phyloP scores from a whole-genome alignment of 2,329 filamentous ascomycete genomes.

The Chaetomiaceae sp. region DNA sequence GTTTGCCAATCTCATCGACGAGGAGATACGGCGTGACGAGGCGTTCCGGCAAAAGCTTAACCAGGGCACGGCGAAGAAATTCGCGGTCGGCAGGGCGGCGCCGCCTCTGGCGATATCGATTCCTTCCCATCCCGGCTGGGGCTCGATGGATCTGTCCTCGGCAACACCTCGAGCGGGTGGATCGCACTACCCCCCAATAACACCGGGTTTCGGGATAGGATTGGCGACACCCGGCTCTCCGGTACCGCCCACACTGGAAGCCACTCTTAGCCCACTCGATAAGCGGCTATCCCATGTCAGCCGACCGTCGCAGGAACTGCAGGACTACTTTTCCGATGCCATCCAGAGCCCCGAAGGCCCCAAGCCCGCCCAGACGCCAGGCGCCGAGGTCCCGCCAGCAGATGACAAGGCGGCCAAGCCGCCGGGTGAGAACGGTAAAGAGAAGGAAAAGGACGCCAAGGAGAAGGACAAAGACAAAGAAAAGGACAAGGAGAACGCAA shows the following conservation, averaged over 20 bases:
- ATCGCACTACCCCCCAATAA: slow-evolving; percentile 54
- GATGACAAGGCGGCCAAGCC: slow-evolving; percentile 33
- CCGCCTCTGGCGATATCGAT: slow-evolving; percentile 56
- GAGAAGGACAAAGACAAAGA: slow-evolving; percentile 43
- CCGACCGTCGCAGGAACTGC: slow-evolving; percentile 57
- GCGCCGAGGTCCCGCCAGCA: slow-evolving; percentile 27
- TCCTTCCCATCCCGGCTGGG: slow-evolving; percentile 36
- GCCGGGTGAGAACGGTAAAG: slow-evolving; percentile 43
- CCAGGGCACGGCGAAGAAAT: slow-evolving; percentile 54
- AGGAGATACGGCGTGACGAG: slow-evolving; percentile 81
- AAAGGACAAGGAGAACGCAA: slow-evolving; percentile 37
- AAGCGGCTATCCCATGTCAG: slow-evolving; percentile 52
- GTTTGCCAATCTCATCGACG: slow-evolving; percentile 82
- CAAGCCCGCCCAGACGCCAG: slow-evolving; percentile 45
- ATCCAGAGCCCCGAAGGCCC: slow-evolving; percentile 45
- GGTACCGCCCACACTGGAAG: slow-evolving; percentile 48
- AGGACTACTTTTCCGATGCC: slow-evolving; percentile 73
- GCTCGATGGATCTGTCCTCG: slow-evolving; percentile 40
- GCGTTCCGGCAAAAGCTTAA: slow-evolving; percentile 65
- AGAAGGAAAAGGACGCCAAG: slow-evolving; percentile 37
- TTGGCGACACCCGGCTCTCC: slow-evolving; percentile 60
- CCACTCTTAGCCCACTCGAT: slow-evolving; percentile 45
- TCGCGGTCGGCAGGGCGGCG: slow-evolving; percentile 49
- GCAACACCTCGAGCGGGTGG: slow-evolving; percentile 63
- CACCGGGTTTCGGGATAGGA: slow-evolving; percentile 74